Percentiles rank a stretch among this genome's conserved stretches.
phyloP scores from a whole-genome alignment of 176 grass and related monocot genomes.

The Cenchrus americanus region DNA sequence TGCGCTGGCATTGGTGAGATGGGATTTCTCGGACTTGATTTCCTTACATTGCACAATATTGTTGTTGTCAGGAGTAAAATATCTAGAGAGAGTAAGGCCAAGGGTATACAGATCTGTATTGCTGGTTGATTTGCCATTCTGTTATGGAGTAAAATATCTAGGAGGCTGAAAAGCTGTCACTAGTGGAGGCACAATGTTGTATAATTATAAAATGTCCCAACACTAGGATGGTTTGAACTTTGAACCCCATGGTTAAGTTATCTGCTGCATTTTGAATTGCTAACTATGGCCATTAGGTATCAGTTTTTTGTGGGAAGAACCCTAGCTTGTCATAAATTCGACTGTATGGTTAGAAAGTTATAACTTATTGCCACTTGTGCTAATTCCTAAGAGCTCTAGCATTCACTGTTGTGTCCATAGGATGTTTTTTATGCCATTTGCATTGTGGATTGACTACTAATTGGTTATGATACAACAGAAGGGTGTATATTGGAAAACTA shows the following conservation, averaged over 20 bases:
- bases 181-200: not conserved
- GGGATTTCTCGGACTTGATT: constrained; percentile 21
- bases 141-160: too few relatives aligned
- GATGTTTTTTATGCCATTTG: not conserved
- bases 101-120: not conserved
- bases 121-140: not conserved
- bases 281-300: not conserved
- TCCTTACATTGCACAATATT: not conserved
- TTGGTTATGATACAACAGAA: not conserved
- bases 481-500: not conserved
- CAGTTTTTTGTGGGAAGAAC: not conserved
- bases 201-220: not conserved
- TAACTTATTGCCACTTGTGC: not conserved
- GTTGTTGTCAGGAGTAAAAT: not conserved
- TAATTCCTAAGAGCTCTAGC: not conserved
- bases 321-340: not conserved
- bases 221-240: not conserved
- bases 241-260: not conserved
- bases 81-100: not conserved
- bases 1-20: constrained; percentile 83
- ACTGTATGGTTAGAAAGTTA: not conserved
- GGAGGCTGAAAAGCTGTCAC: not conserved
- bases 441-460: not conserved
- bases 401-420: not conserved
- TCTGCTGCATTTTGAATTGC: constrained; percentile 1